Percentiles rank a stretch among this genome's conserved stretches.
phyloP scores from a whole-genome alignment of 176 grass and related monocot species.

The Hsuehochloa calcarea region DNA sequence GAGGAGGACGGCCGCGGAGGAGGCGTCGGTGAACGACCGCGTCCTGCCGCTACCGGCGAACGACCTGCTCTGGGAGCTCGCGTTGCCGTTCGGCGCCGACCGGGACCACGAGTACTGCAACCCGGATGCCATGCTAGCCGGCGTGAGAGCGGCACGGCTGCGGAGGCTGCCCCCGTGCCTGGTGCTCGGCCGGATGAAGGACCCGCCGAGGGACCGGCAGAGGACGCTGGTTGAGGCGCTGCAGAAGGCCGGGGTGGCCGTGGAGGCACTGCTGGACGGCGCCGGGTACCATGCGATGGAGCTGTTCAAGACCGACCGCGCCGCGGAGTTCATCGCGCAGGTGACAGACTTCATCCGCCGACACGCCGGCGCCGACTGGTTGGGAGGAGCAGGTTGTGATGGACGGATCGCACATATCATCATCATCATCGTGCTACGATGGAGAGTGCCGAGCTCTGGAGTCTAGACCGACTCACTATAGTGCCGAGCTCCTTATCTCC shows the following conservation, averaged over 20 bases:
- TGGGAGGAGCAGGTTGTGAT: conserved; percentile 46
- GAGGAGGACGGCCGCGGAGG: conserved; percentile 61
- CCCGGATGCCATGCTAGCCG: conserved; percentile 43
- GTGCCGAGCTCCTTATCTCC: neutral
- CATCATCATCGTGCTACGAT: neutral
- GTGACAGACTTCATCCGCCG: conserved; percentile 57
- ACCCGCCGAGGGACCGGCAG: conserved; percentile 74
- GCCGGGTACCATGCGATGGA: conserved; percentile 76
- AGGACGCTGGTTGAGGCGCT: conserved; percentile 56
- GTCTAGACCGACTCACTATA: neutral
- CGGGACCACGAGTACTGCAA: conserved; percentile 88
- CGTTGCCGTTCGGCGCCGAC: conserved; percentile 59
- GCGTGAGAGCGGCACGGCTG: conserved; percentile 21
- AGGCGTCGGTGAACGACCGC: conserved; percentile 51
- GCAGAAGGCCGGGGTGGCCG: conserved; percentile 42
- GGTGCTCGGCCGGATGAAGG: conserved; percentile 56
- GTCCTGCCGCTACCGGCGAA: conserved; percentile 64
- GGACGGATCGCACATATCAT: neutral
- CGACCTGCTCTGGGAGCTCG: conserved; percentile 89
- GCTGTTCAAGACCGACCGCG: conserved; percentile 53
- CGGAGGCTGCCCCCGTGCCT: conserved; percentile 66
- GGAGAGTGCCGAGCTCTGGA: neutral
- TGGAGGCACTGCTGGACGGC: conserved; percentile 49
- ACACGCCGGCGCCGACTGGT: neutral
- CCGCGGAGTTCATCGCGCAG: conserved; percentile 56